Percentiles rank a stretch among this genome's conserved stretches.
These are phyloP conservation scores for Paramecium pentaurelia DNA, from an alignment of 73 alveolate genomes.

Conservation along the genomic window DNA sequence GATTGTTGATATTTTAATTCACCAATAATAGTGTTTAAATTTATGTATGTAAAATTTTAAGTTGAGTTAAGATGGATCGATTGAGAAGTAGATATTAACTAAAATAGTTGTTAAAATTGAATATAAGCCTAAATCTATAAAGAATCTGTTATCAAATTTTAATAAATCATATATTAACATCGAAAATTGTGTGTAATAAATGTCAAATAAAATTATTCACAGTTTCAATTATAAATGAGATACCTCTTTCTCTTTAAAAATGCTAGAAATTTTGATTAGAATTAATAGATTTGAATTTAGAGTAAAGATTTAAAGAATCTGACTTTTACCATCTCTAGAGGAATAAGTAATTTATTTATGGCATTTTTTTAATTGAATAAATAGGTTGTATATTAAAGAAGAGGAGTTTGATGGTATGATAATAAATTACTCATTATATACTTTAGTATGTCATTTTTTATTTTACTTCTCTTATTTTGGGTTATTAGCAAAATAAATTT, in stretches of 20 bases:
- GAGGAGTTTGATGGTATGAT: background rate
- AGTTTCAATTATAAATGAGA: background rate
- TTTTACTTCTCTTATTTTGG: constrained; percentile 35
- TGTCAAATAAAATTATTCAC: background rate
- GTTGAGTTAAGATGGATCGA: too few species aligned
- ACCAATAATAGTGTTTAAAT: too few species aligned
- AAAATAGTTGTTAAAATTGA: too few species aligned
- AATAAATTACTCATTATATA: background rate
- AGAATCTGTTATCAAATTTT: too few species aligned
- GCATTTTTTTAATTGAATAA: background rate
- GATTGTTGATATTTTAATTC: too few species aligned
- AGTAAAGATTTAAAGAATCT: background rate
- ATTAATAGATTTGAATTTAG: background rate
- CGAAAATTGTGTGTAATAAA: background rate
- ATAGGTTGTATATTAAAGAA: background rate
- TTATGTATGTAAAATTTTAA: too few species aligned
- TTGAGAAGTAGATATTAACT: too few species aligned
- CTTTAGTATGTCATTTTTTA: background rate
- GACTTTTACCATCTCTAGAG: background rate
- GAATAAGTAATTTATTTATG: background rate
- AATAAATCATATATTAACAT: too few species aligned
- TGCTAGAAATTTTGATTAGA: background rate
- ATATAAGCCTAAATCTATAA: too few species aligned
- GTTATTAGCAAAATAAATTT: constrained; percentile 84
- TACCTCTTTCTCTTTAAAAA: too few species aligned